phyloP scores from a whole-genome alignment of 208 protist genomes.

The Sergeia podlipaevii region DNA sequence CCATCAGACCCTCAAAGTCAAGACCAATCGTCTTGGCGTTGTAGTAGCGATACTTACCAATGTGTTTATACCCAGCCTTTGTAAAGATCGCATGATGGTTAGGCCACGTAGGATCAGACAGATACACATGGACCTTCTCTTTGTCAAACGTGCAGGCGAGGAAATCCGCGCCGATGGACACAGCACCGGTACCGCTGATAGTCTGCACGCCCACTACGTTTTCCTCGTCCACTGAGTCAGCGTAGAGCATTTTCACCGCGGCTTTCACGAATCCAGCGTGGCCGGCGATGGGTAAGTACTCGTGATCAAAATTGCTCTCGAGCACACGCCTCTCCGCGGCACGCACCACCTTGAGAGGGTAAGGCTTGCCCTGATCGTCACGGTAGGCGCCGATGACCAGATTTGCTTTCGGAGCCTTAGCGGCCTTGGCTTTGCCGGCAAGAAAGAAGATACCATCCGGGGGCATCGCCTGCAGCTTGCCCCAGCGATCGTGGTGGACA shows the following conservation, averaged over 20 bases:
- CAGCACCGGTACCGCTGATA: conserved; percentile 89
- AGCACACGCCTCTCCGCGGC: conserved; percentile 81
- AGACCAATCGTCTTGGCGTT: conserved; percentile 52
- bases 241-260: conserved; percentile 90
- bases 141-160: conserved; percentile 30
- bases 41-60: conserved; percentile 82
- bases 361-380: conserved; percentile 92
- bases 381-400: conserved; percentile 98
- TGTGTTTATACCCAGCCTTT: conserved; percentile 47
- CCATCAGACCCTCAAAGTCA: conserved; percentile 86
- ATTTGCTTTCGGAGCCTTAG: conserved; percentile 91
- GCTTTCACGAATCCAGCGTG: conserved; percentile 76
- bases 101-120: conserved; percentile 86
- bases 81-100: conserved; percentile 80
- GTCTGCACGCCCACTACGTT: conserved; percentile 77
- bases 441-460: conserved; percentile 63
- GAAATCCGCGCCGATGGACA: conserved; percentile 66
- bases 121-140: conserved; percentile 50
- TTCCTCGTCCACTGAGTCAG: conserved; percentile 42
- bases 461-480: conserved; percentile 15
- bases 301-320: conserved; percentile 88
- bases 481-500: conserved; percentile 33
- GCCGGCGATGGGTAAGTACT: conserved; percentile 97
- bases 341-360: conserved; percentile 88
- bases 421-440: conserved; percentile 28